Conservation (phyloP, 2,329 filamentous ascomycete genomes). For the Pyricularia pennisetigena region DNA sequence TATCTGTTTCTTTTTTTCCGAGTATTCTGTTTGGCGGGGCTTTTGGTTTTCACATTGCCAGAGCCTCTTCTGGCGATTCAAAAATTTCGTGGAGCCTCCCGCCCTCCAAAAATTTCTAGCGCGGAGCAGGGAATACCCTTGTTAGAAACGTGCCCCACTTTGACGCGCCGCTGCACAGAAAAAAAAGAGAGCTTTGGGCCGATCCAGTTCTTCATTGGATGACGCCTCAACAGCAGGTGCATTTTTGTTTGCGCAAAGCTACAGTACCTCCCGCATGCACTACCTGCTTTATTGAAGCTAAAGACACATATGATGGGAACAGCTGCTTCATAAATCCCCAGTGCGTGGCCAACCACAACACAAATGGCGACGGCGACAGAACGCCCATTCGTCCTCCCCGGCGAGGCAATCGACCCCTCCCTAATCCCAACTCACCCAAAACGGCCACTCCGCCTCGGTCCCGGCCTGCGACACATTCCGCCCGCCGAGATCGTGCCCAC, state of each 20-base stretch:
- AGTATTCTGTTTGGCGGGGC: constrained; percentile 1
- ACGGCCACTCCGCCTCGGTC: constrained; percentile 68
- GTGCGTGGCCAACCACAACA: neutral
- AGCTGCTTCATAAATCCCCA: neutral
- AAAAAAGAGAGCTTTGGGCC: neutral
- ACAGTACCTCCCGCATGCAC: neutral
- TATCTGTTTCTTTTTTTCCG: neutral
- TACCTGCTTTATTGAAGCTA: neutral
- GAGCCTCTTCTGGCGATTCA: neutral
- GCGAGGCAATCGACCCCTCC: constrained; percentile 60
- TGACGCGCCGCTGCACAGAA: neutral
- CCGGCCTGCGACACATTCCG: constrained; percentile 73
- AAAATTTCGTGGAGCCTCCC: constrained; percentile 1
- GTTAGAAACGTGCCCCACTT: neutral
- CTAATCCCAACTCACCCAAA: constrained; percentile 59
- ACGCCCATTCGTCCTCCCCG: constrained; percentile 62
- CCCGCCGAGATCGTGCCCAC: constrained; percentile 63
- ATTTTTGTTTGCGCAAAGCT: neutral
- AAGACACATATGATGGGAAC: neutral
- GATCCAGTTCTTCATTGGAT: neutral
- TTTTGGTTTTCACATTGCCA: neutral
- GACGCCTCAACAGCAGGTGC: neutral
- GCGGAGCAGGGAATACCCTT: constrained; percentile 1
- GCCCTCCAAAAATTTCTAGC: neutral
- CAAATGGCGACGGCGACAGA: neutral